Evolutionary conservation across 2,329 filamentous ascomycete species (phyloP), one percentile per base, ranked within the genome.

Genomic region (Penicillium sp.): DNA sequence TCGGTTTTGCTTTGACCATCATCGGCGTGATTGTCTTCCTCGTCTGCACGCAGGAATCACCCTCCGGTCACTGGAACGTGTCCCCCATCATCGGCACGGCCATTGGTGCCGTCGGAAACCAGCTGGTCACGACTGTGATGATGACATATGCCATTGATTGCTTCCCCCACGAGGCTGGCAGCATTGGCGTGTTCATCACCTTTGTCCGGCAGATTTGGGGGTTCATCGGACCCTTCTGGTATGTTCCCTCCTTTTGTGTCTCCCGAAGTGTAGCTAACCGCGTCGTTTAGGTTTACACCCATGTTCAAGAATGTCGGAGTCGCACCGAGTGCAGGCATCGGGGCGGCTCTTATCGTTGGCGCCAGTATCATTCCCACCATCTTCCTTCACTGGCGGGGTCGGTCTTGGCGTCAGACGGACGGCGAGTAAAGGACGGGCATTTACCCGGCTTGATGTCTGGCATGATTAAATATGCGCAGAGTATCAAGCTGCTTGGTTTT

Each of bases 121-220:
- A 86, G 65, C 77, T 86, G 27, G 76, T 86, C 22, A 85, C 83
- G 2, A 86, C 83, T 0, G 79, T 85, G 1, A 66, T 84, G 51
- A 79, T 84, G 48, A 86, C 83, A 0, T 86, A 70, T 62, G 78
- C 82, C 0, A 76, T 86, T 3, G 83, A 86, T 61, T 82, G 80
- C 59, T 79, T 82, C 59, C 76, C 74, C 0, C 71, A 79, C 33
- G 77, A 85, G 48, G 75, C 81, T 1, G 79, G 77, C 2, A 79
- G 76, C 46, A 74, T 86, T n/a, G 83, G 83, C 14, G 82, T 85
- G 0, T 84, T 84, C 55, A 76, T 86, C 62, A 83, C 76, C 2
- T 77, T 85, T 56, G 75, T 85, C 2, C 74, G 82, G 24, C 68
- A 63, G 43, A 67, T 67, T 2, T 72, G 69, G 69, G 69, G 69